A percentile compares a stretch with the other conserved stretches of the same genome.
phyloP scores from a whole-genome alignment of 495 filamentous ascomycete species.

The Aspergillus sparsus region DNA sequence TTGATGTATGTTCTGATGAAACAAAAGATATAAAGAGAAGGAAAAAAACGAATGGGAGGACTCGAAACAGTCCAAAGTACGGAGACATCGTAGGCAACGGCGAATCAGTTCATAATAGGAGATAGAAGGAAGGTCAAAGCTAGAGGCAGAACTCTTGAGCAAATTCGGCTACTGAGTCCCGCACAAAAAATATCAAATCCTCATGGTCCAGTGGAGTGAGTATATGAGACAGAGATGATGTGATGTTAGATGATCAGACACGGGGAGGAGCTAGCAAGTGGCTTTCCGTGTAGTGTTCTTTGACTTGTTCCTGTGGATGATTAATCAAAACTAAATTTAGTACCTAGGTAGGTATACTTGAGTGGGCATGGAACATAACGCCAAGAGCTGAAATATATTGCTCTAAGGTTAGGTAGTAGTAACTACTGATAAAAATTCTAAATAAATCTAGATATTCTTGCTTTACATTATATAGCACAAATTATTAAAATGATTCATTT shows the following conservation, averaged over 20 bases:
- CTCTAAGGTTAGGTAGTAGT: too few species aligned
- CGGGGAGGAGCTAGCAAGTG: constrained; percentile 3
- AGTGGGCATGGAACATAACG: too few species aligned
- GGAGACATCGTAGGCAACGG: constrained; percentile 30
- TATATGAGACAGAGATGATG: background rate
- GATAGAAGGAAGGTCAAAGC: constrained; percentile 1
- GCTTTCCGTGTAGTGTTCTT: background rate
- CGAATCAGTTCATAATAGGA: constrained; percentile 16
- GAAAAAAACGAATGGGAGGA: constrained; percentile 43
- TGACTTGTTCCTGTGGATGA: background rate
- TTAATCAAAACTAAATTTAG: background rate
- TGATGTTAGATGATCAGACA: background rate
- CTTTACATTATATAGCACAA: too few species aligned
- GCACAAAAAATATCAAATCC: background rate
- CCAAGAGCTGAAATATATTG: too few species aligned
- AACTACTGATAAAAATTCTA: too few species aligned
- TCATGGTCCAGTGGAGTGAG: constrained; percentile 7
- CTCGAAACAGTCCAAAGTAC: constrained; percentile 32
- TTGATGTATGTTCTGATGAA: constrained; percentile 84
- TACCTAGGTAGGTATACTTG: background rate
- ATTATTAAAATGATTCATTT: too few species aligned
- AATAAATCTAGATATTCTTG: too few species aligned
- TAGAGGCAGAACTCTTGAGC: constrained; percentile 10
- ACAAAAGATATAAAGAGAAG: constrained; percentile 48
- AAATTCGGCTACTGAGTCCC: constrained; percentile 3